phyloP scores from a whole-genome alignment of 352 stramenopile genomes.

The Globisporangium paddicum region DNA sequence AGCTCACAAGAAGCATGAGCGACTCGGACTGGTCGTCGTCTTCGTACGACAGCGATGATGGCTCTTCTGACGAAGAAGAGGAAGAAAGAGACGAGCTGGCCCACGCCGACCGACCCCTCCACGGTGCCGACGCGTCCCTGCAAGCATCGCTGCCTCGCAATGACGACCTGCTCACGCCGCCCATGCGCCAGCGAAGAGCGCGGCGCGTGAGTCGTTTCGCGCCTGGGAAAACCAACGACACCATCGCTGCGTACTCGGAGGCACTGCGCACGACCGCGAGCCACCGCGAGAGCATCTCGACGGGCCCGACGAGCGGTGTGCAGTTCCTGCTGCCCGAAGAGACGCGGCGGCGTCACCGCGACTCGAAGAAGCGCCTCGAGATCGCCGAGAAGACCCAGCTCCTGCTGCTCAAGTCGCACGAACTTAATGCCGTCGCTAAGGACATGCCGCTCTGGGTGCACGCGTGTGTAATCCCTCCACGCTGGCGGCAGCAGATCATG shows the following conservation, averaged over 20 bases:
- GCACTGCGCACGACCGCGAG: slow-evolving; percentile 10
- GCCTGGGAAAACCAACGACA: not conserved
- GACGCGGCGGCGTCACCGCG: slow-evolving; percentile 20
- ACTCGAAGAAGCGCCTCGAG: slow-evolving; percentile 36
- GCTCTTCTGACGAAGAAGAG: not conserved
- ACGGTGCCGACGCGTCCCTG: not conserved
- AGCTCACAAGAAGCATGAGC: slow-evolving; percentile 1
- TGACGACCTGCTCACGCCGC: not conserved
- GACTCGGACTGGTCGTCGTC: slow-evolving; percentile 9
- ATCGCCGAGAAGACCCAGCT: slow-evolving; percentile 27
- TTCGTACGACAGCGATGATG: slow-evolving; percentile 21
- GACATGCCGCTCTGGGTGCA: slow-evolving; percentile 40
- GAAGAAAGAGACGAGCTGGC: not conserved
- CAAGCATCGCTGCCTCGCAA: not conserved
- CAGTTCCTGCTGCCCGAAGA: slow-evolving; percentile 15
- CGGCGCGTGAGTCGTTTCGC: slow-evolving; percentile 7
- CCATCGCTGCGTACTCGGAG: slow-evolving; percentile 16
- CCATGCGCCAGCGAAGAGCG: not conserved
- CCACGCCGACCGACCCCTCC: not conserved
- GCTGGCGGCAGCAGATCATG: slow-evolving; percentile 35
- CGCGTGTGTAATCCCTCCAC: slow-evolving; percentile 27
- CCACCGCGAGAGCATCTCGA: slow-evolving; percentile 24
- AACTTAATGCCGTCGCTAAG: slow-evolving; percentile 26
- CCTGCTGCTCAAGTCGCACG: slow-evolving; percentile 29
- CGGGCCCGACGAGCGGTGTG: not conserved